Evolutionary conservation across 306 rosid genomes (phyloP), one percentile per base, ranked within the genome.

Genomic region (Rosa rugosa): DNA sequence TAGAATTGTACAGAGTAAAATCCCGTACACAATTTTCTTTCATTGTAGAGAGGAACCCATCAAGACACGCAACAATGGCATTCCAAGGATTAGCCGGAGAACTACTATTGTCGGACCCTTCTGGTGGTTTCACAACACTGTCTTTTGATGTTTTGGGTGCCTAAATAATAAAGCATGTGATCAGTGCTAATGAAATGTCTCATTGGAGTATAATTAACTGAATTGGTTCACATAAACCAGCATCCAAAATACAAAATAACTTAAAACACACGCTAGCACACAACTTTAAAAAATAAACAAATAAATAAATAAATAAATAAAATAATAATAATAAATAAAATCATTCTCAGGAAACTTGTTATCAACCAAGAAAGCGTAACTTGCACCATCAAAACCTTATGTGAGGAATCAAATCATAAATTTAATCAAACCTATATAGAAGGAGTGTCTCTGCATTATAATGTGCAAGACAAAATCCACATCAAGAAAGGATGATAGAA

Each of bases 21-120:
- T 82, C 69, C 80, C 99, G 23, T 93, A 95, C 99, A 79, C 80
- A 86, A 69, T 95, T 95, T 62, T 85, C 94, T 82, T 83, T 87
- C 82, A 95, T 63, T 82, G 86, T 84, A 75, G 85, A 79, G 83
- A 93, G 93, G 85, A 79, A 83, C 75, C 51, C 84, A 82, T 89
- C 77, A 40, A 95, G 94, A 83, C 82, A 85, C 49, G 88, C 86
- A 51, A 64, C 80, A 78, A 89, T 80, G 73, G 75, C 73, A 71
- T 73, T 44, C 98, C 98, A 95, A 56, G 92, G 82, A 86, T 76
- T 87, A 82, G 78, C 65, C 46, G 74, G 77, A 41, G 85, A 77
- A 84, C 76, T 79, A 80, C 64, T 86, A 64, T 75, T 78, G 74
- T 77, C 77, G 22, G 78, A 73, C 64, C 57, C 86, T 84, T 72